These are phyloP conservation scores for Roridomyces roridus DNA, from an alignment of 768 basidiomycete species.

Conservation along the genomic window DNA sequence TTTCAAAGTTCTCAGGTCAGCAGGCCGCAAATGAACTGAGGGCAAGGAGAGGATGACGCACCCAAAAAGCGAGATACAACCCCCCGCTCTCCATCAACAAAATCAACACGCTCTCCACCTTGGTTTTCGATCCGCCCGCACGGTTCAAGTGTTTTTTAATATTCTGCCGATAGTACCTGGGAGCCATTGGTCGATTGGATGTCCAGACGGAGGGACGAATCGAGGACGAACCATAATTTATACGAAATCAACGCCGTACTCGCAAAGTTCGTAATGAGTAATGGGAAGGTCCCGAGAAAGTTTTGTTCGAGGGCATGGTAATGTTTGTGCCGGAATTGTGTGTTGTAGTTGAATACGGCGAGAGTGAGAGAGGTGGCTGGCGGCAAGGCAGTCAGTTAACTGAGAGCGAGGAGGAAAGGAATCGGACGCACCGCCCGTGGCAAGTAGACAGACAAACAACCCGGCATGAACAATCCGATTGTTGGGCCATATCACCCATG, in stretches of 20 bases:
- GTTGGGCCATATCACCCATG: slow-evolving; percentile 25
- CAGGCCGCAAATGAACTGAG: too few relatives aligned
- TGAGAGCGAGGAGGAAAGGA: too few relatives aligned
- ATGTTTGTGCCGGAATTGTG: slow-evolving; percentile 10
- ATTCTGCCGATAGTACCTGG: slow-evolving; percentile 25
- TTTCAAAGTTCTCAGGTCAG: too few relatives aligned
- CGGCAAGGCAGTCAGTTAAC: too few relatives aligned
- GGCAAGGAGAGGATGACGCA: not conserved
- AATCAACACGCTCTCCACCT: slow-evolving; percentile 22
- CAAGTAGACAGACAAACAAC: slow-evolving; percentile 19
- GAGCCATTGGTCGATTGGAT: too few relatives aligned
- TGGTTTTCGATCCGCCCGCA: not conserved
- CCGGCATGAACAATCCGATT: slow-evolving; percentile 15
- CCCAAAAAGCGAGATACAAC: slow-evolving; percentile 25
- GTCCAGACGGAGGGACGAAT: not conserved
- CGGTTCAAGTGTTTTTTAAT: slow-evolving; percentile 23
- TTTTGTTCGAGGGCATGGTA: not conserved
- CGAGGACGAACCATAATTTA: slow-evolving; percentile 20
- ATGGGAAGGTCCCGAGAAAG: slow-evolving; percentile 24
- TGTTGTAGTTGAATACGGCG: slow-evolving; percentile 20
- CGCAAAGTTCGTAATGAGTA: slow-evolving; percentile 24
- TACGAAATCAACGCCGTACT: slow-evolving; percentile 20
- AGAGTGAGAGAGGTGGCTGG: slow-evolving; percentile 21
- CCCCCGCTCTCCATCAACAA: slow-evolving; percentile 24
- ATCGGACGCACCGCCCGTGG: slow-evolving; percentile 23